Conservation (phyloP, 1,284 basidiomycete species). For the Ustilago curta region DNA sequence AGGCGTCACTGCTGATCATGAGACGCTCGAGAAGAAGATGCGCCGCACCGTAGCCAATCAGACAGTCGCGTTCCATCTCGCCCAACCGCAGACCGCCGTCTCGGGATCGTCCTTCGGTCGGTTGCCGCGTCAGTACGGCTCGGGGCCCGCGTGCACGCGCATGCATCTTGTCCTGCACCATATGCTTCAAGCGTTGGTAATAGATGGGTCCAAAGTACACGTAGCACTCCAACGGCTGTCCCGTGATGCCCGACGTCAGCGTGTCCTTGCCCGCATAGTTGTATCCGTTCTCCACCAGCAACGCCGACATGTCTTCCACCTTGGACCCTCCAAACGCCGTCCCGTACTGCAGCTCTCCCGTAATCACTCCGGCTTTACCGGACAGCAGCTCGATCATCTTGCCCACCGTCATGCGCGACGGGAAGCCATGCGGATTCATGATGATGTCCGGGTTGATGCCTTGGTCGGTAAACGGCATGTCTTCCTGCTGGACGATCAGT, state of each 20-base stretch:
- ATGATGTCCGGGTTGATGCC: slow-evolving; percentile 97
- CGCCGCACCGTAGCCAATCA: slow-evolving; percentile 76
- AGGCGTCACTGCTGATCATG: slow-evolving; percentile 92
- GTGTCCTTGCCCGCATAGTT: slow-evolving; percentile 98
- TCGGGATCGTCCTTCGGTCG: slow-evolving; percentile 95
- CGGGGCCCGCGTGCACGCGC: slow-evolving; percentile 86
- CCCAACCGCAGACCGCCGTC: slow-evolving; percentile 97
- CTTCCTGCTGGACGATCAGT: slow-evolving; percentile 96
- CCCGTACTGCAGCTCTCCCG: slow-evolving; percentile 88
- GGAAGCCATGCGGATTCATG: slow-evolving; percentile 99
- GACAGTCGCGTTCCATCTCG: slow-evolving; percentile 97
- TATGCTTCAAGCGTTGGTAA: slow-evolving; percentile 76
- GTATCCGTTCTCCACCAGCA: slow-evolving; percentile 94
- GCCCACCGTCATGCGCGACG: slow-evolving; percentile 97
- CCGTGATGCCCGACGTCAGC: slow-evolving; percentile 97
- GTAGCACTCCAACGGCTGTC: slow-evolving; percentile 94
- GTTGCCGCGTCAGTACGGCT: slow-evolving; percentile 95
- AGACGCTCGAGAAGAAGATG: slow-evolving; percentile 94
- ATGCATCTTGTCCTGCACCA: slow-evolving; percentile 99
- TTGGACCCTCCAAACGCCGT: slow-evolving; percentile 97
- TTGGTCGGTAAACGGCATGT: slow-evolving; percentile 99
- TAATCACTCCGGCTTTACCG: slow-evolving; percentile 82
- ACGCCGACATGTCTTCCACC: slow-evolving; percentile 98
- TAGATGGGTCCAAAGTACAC: slow-evolving; percentile 99
- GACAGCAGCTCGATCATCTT: slow-evolving; percentile 99